Evolutionary conservation across 768 basidiomycete species (phyloP), one percentile per base, ranked within the genome.

Genomic region (Phlegmacium glaucopus): DNA sequence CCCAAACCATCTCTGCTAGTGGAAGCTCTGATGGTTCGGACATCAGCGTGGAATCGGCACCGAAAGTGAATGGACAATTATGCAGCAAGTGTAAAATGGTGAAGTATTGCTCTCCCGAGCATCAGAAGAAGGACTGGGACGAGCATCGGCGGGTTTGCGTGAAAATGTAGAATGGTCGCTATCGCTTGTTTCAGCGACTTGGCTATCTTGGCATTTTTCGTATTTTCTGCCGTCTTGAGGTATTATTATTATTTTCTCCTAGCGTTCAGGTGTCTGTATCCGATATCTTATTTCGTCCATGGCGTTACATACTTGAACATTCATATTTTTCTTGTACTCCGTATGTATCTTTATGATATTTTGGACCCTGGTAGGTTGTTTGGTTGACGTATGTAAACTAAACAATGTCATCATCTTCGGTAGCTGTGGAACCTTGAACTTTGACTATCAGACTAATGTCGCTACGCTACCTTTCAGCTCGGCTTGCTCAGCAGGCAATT

Each of bases 81-180:
- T 89, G 87, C 63, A 85, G 87, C 67, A 84, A 84, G 62, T 89
- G 87, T 69, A 82, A 79, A 61, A 71, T 89, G 44, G 86, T 89
- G 57, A 85, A 80, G 65, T 89, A 89, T 56, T 89, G 87, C 58
- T 86, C 83, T 39, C 68, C 78, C 11, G 82, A 86, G 55, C 85
- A 87, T 59, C 87, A 89, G 68, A 75, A 72, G 61, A 79, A 78
- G 60, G 87, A 89, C 53, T 89, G 87, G 87, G 80, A 83, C 17
- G 87, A 89, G 63, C 87, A 89, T 64, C 74, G 78, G 49, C 72
- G 86, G 48, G 83, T 88, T 45, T 89, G 86, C 57, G 58, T 70
- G 4, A 60, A 52, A 34, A 22, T 46, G 34, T 53, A 56, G 47
- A 10, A 12, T 3, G 27, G 34, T 11, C 40, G 17, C 29, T 8